Conservation (phyloP, 148 eudicot species). For the Diospyros lotus region DNA sequence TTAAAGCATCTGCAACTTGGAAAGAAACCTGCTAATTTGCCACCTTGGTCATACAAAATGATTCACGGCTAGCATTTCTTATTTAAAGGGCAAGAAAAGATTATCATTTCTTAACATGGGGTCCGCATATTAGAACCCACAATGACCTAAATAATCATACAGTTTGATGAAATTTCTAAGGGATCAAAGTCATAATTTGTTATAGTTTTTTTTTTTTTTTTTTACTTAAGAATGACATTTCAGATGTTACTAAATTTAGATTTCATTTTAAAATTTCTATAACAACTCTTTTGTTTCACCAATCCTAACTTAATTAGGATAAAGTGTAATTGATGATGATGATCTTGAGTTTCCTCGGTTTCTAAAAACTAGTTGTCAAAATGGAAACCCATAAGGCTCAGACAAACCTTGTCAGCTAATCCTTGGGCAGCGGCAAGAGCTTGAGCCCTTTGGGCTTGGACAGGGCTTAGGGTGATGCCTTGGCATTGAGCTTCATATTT, state of each 20-base stretch:
- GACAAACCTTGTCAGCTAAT: constrained; percentile 60
- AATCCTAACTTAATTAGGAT: not conserved
- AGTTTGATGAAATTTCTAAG: too few relatives aligned
- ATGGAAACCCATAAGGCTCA: not conserved
- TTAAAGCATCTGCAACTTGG: constrained; percentile 92
- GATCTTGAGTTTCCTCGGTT: too few relatives aligned
- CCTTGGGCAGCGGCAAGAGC: constrained; percentile 80
- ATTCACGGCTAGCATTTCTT: not conserved
- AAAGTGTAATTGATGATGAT: too few relatives aligned
- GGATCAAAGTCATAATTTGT: too few relatives aligned
- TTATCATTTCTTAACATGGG: not conserved
- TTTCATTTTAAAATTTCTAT: too few relatives aligned
- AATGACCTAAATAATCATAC: too few relatives aligned
- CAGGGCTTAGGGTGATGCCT: constrained; percentile 83
- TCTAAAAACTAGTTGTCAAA: not conserved
- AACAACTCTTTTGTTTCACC: too few relatives aligned
- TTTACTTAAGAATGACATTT: too few relatives aligned
- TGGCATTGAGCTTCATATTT: constrained; percentile 59
- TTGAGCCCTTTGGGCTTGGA: constrained; percentile 83
- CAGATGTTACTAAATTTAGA: too few relatives aligned
- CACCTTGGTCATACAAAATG: constrained; percentile 13
- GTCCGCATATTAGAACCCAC: too few relatives aligned
- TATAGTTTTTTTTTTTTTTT: too few relatives aligned
- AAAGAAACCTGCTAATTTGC: constrained; percentile 57
- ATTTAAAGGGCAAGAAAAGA: not conserved